Base-by-base conservation (phyloP, 1,284 basidiomycete species). In the Puccinia triticina region DNA sequence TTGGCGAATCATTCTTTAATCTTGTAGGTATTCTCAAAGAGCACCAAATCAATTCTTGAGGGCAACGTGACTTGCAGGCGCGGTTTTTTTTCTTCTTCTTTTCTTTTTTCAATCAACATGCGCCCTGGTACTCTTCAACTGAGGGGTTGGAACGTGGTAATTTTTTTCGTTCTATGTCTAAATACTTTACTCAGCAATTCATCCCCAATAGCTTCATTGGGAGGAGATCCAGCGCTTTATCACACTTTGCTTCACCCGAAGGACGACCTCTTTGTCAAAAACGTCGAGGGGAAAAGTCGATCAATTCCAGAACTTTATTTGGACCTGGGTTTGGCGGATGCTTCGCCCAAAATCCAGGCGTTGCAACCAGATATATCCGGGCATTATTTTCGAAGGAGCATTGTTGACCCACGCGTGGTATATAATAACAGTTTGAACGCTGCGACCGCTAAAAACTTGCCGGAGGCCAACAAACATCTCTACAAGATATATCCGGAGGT, bases 401-500 rank as follows among this genome's bases (percentile, higher is more conserved):
- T 21, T 66, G 64, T 66, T 40, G 64, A 66, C 37, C 64, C 64
- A 37, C n/a, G 7, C 64, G 21, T 40, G 18, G 64, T 66, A 40
- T 66, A 66, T 37, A 66, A 66, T 40, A 66, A 66, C 16, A 66
- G 64, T 26, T 4, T 66, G 21, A 21, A 37, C 0, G 37, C 64
- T 37, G 18, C 18, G 18, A 16, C 8, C 34, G 3, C 34, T 23
- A 1, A 2, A 10, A 21, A 18, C 23, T 2, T 66, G 64, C 1
- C 18, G 7, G 37, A 66, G 32, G 64, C 64, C 64, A 23, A 23
- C 34, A 66, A 43, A 32, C 21, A 16, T 1, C 64, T 66, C 3
- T 66, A 43, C 37, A 66, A 66, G 64, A 66, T 66, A 66, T 43
- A 34, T 40, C 5, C 32, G 18, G 64, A 66, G 40, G 64, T 66